Percentiles rank a stretch among this genome's conserved stretches.
phyloP scores from a whole-genome alignment of 495 filamentous ascomycete species.

The Aspergillus hancockii region DNA sequence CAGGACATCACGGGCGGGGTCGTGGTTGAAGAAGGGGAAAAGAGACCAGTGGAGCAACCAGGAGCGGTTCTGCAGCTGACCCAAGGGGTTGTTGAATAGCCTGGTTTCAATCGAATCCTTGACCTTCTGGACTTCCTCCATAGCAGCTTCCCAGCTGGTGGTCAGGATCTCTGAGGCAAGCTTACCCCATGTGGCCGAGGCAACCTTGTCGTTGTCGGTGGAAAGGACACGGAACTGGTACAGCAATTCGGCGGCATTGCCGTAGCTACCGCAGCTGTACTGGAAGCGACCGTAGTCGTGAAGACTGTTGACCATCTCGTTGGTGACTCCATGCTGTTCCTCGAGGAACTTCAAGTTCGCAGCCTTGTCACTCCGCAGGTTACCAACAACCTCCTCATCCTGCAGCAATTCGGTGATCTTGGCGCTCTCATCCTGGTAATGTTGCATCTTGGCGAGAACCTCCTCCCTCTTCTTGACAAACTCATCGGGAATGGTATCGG shows the following conservation, averaged over 20 bases:
- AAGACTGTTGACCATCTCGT: slow-evolving; percentile 90
- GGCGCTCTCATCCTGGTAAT: slow-evolving; percentile 78
- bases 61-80: slow-evolving; percentile 89
- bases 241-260: slow-evolving; percentile 79
- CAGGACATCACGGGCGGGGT: slow-evolving; percentile 82
- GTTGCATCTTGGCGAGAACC: slow-evolving; percentile 76
- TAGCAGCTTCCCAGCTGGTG: slow-evolving; percentile 90
- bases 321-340: slow-evolving; percentile 88
- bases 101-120: slow-evolving; percentile 90
- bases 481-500: slow-evolving; percentile 76
- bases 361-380: slow-evolving; percentile 91
- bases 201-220: slow-evolving; percentile 95
- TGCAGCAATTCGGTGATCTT: slow-evolving; percentile 83
- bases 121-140: slow-evolving; percentile 92
- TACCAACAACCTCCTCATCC: slow-evolving; percentile 82
- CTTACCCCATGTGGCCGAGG: slow-evolving; percentile 94
- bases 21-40: slow-evolving; percentile 98
- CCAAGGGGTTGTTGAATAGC: slow-evolving; percentile 92
- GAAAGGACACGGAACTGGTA: slow-evolving; percentile 97
- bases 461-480: slow-evolving; percentile 85
- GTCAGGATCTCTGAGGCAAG: slow-evolving; percentile 90
- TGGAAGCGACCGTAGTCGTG: slow-evolving; percentile 94
- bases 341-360: slow-evolving; percentile 96
- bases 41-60: slow-evolving; percentile 98
- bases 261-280: slow-evolving; percentile 94